These are phyloP conservation scores for Cladosporium sp. DNA, from an alignment of 2,329 filamentous ascomycete genomes.

Conservation along the genomic window DNA sequence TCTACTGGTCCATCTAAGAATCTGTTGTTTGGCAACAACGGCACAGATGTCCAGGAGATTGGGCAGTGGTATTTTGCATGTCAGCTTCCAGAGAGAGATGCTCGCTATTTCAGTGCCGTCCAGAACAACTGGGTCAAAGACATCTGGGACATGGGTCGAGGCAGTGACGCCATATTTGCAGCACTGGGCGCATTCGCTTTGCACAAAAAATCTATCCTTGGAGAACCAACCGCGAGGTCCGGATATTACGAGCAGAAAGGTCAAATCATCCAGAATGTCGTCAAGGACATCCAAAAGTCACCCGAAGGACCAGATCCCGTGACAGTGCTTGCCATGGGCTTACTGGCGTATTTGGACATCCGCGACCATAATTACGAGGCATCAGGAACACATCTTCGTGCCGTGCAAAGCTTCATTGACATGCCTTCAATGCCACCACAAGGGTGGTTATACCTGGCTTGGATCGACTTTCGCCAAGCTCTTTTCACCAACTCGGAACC, in stretches of 20 bases:
- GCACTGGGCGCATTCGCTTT: conserved; percentile 1
- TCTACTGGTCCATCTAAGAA: neutral
- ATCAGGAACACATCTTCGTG: neutral
- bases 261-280: conserved; percentile 7
- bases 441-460: neutral
- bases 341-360: conserved; percentile 6
- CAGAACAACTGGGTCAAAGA: conserved; percentile 10
- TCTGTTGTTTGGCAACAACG: neutral
- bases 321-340: conserved; percentile 3
- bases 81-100: neutral
- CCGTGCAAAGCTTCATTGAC: conserved; percentile 1
- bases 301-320: neutral
- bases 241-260: conserved; percentile 6
- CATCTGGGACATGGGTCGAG: conserved; percentile 6
- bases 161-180: conserved; percentile 1
- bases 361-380: conserved; percentile 4
- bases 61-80: conserved; percentile 10
- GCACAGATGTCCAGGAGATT: conserved; percentile 3
- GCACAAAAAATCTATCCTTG: conserved; percentile 5
- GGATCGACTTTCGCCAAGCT: conserved; percentile 7
- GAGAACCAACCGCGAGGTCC: neutral
- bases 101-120: neutral
- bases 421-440: conserved; percentile 1
- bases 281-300: neutral
- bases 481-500: conserved; percentile 2